Base-by-base conservation (phyloP, 768 basidiomycete genomes). In the Lentinula detonsa region DNA sequence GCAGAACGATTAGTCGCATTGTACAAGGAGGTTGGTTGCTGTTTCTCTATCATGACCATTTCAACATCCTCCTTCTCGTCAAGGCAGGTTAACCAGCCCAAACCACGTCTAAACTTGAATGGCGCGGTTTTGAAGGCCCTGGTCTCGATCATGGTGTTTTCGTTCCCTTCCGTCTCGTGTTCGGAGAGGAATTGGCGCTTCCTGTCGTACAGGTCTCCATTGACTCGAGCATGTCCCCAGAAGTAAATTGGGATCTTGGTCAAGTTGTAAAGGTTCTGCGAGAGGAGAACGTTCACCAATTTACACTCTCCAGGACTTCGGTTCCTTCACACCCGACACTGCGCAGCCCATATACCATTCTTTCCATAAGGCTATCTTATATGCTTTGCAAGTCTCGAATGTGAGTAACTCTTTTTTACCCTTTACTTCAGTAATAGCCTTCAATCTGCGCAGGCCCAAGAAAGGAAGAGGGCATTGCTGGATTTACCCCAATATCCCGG, bases 131-230 rank as follows among this genome's bases (percentile, higher is more conserved):
- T 67, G 51, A 66, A 50, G 87, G 85, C 0, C 81, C 87, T 0
- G 90, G 89, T 5, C 72, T 91, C 0, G 89, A 91, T 67, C 89
- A 91, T 66, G 91, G 90, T 28, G 88, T 91, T 50, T 92, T 91
- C 69, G 76, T 93, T 11, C 91, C 91, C 2, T 90, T 92, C 77
- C 76, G 78, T 48, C 68, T 87, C 61, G 91, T 92, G 90, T 91
- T 92, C 66, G 87, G 87, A 6, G 81, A 85, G 51, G 78, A 80
- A 51, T 80, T 85, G 60, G 77, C 80, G 5, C 73, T 92, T 16
- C 91, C 91, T 2, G 80, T 92, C 66, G 81, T 91, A 18, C 80
- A 91, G 72, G 85, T 83, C 2, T 85, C 84, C 39, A 85, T 91
- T 57, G 85, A 90, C 63, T 74, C 77, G 9, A 82, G 75, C 61